Conservation (phyloP, 2,329 filamentous ascomycete species). For the Penicillium griseofulvum region DNA sequence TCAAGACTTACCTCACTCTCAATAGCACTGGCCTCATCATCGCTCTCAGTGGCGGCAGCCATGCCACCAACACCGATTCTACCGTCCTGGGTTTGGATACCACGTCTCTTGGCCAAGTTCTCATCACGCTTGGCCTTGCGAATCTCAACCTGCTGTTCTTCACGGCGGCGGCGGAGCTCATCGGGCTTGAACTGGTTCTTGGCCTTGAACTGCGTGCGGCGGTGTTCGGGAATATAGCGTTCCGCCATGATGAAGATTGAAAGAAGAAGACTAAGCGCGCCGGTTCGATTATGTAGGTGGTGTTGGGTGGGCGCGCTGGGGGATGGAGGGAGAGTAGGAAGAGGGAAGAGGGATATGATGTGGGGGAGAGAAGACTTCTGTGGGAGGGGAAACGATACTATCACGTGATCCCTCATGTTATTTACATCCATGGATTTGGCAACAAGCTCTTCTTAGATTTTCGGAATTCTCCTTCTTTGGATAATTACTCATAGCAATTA, state of each 20-base stretch:
- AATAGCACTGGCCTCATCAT: slow-evolving; percentile 92
- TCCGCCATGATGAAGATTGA: slow-evolving; percentile 73
- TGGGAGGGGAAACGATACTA: slow-evolving; percentile 17
- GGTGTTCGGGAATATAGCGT: slow-evolving; percentile 98
- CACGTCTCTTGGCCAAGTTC: slow-evolving; percentile 96
- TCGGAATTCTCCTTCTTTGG: neutral
- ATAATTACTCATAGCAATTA: neutral
- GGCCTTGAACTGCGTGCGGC: slow-evolving; percentile 98
- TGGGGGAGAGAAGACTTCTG: slow-evolving; percentile 19
- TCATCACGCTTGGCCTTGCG: slow-evolving; percentile 98
- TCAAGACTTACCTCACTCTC: slow-evolving; percentile 83
- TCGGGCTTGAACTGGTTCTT: slow-evolving; percentile 99
- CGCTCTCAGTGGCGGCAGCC: slow-evolving; percentile 88
- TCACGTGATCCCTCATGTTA: slow-evolving; percentile 21
- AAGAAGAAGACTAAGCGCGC: slow-evolving; percentile 32
- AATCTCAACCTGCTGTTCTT: slow-evolving; percentile 99
- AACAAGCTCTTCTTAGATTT: neutral
- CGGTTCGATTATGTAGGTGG: slow-evolving; percentile 17
- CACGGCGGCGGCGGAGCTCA: slow-evolving; percentile 94
- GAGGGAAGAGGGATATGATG: slow-evolving; percentile 20
- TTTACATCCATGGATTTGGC: slow-evolving; percentile 5
- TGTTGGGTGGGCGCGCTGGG: slow-evolving; percentile 19
- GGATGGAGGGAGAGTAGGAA: slow-evolving; percentile 17
- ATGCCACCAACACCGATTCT: slow-evolving; percentile 60
- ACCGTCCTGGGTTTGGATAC: slow-evolving; percentile 77